phyloP scores from a whole-genome alignment of 2,329 filamentous ascomycete species.

The Amesomyces nigricolor region DNA sequence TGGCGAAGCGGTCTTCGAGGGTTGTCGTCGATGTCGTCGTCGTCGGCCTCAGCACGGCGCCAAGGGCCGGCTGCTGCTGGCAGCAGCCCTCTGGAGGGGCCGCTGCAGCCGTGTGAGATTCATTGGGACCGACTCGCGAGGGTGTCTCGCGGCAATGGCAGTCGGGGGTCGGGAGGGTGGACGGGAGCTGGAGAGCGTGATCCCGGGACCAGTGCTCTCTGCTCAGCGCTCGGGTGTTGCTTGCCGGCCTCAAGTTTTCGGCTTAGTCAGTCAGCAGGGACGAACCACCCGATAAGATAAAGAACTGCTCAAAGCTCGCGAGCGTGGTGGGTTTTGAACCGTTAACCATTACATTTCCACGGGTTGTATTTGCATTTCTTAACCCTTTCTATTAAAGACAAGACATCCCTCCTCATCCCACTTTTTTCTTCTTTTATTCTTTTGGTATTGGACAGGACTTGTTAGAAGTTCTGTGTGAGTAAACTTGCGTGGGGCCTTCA shows the following conservation, averaged over 20 bases:
- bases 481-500: too few species aligned
- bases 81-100: constrained; percentile 41
- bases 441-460: too few species aligned
- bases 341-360: too few species aligned
- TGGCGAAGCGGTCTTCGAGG: constrained; percentile 30
- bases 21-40: constrained; percentile 19
- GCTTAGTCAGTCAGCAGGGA: constrained; percentile 37
- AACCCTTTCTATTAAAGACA: too few species aligned
- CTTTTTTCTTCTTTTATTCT: too few species aligned
- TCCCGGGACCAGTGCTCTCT: constrained; percentile 1
- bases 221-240: neutral
- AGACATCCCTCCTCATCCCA: too few species aligned
- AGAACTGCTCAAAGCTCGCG: neutral
- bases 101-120: constrained; percentile 43
- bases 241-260: constrained; percentile 30
- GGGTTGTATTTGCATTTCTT: too few species aligned
- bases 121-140: constrained; percentile 32
- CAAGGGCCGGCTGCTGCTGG: constrained; percentile 35
- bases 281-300: constrained; percentile 22
- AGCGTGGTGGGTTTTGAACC: too few species aligned
- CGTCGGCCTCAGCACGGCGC: constrained; percentile 33
- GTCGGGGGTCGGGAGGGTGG: neutral
- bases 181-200: constrained; percentile 6
- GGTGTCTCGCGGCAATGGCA: constrained; percentile 17
- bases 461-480: too few species aligned